Conservation (phyloP, 1,284 basidiomycete genomes). For the Ustilago crameri region DNA sequence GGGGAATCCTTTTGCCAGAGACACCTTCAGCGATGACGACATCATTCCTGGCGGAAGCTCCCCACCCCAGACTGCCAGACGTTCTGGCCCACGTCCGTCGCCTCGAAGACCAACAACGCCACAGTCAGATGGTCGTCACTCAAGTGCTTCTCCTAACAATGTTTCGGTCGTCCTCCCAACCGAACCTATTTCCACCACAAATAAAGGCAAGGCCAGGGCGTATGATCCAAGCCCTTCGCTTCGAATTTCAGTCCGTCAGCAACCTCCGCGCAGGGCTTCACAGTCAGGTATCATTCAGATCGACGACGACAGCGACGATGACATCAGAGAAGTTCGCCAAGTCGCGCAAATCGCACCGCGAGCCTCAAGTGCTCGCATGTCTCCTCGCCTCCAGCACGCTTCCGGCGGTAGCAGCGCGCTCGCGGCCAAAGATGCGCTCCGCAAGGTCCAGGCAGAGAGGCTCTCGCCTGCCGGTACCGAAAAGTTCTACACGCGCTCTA, state of each 20-base stretch:
- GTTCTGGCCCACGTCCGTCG: neutral
- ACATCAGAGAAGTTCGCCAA: neutral
- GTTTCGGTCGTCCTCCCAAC: neutral
- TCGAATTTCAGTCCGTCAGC: slow-evolving; percentile 3
- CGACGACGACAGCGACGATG: slow-evolving; percentile 16
- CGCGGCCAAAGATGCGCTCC: slow-evolving; percentile 14
- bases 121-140: neutral
- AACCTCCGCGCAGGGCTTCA: slow-evolving; percentile 3
- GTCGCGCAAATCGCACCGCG: neutral
- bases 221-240: slow-evolving; percentile 1
- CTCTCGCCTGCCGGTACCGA: slow-evolving; percentile 4
- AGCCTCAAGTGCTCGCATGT: neutral
- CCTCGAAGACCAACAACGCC: neutral
- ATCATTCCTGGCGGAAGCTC: neutral
- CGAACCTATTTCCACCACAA: neutral
- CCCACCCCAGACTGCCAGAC: neutral
- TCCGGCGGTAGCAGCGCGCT: slow-evolving; percentile 9
- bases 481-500: slow-evolving; percentile 3
- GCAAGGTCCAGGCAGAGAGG: neutral
- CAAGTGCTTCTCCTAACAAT: too few species aligned
- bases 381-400: neutral
- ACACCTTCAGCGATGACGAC: neutral
- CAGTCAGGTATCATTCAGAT: slow-evolving; percentile 7
- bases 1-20: neutral
- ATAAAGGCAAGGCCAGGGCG: slow-evolving; percentile 28